These are phyloP conservation scores for Clitoria ternatea DNA, from an alignment of 306 rosid genomes.

Conservation along the genomic window DNA sequence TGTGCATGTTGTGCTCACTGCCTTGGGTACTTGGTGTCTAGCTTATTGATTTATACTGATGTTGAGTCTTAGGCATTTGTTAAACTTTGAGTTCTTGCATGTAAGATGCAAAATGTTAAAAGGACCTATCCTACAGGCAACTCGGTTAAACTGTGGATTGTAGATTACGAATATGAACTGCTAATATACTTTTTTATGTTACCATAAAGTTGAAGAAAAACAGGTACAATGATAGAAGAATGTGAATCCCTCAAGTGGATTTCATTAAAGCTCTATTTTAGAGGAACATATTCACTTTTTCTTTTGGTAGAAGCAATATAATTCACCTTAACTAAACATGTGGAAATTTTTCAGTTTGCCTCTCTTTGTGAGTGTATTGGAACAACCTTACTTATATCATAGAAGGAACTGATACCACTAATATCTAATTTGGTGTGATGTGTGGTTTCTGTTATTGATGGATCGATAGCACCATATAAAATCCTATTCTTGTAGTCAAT, in stretches of 20 bases:
- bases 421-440: constrained; percentile 12
- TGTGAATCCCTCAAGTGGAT: constrained; percentile 8
- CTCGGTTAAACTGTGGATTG: background rate
- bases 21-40: background rate
- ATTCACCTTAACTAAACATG: background rate
- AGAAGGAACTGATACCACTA: background rate
- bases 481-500: background rate
- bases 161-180: background rate
- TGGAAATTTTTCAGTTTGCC: constrained; percentile 8
- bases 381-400: background rate
- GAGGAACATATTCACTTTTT: background rate
- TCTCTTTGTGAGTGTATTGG: background rate
- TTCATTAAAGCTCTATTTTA: background rate
- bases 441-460: constrained; percentile 4
- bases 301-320: background rate
- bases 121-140: background rate
- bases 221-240: background rate
- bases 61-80: background rate
- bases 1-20: background rate
- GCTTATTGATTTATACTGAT: background rate
- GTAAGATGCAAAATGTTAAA: background rate
- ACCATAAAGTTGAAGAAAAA: background rate
- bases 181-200: constrained; percentile 6
- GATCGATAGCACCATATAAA: background rate
- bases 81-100: background rate